Percentiles rank a stretch among this genome's conserved stretches.
Evolutionary conservation across 2,329 filamentous ascomycete genomes (phyloP).

Genomic region (Neoascochyta sp.): DNA sequence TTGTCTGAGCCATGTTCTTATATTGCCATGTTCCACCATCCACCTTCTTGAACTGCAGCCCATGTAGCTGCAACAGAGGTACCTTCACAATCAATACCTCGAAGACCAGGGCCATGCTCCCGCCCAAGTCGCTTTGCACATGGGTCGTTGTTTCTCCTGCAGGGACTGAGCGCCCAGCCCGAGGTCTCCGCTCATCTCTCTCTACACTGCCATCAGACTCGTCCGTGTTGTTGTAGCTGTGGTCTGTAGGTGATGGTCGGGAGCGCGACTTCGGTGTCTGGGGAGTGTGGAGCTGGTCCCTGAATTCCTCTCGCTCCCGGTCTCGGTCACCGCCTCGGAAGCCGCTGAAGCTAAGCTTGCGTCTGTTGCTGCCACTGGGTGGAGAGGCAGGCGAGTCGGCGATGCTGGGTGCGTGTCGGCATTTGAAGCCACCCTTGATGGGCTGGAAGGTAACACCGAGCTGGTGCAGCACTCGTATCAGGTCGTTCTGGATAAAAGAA

Average conservation of each 20-base stretch:
- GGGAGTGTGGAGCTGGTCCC: slow-evolving; percentile 56
- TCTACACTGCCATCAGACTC: slow-evolving; percentile 69
- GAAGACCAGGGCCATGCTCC: slow-evolving; percentile 79
- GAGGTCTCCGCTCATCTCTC: slow-evolving; percentile 45
- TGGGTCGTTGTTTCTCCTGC: slow-evolving; percentile 88
- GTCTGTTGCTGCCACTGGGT: slow-evolving; percentile 53
- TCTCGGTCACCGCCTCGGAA: slow-evolving; percentile 54
- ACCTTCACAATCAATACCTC: slow-evolving; percentile 98
- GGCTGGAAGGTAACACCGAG: slow-evolving; percentile 88
- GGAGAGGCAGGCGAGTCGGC: slow-evolving; percentile 57
- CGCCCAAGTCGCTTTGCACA: slow-evolving; percentile 83
- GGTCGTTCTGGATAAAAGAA: slow-evolving; percentile 77
- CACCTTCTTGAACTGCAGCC: slow-evolving; percentile 97
- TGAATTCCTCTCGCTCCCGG: slow-evolving; percentile 68
- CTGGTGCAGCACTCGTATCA: slow-evolving; percentile 83
- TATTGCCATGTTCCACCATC: slow-evolving; percentile 97
- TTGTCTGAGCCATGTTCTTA: slow-evolving; percentile 96
- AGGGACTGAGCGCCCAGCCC: slow-evolving; percentile 40
- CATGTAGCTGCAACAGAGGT: slow-evolving; percentile 84
- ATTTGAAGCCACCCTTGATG: slow-evolving; percentile 90
- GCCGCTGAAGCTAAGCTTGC: slow-evolving; percentile 81
- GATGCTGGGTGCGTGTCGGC: slow-evolving; percentile 83
- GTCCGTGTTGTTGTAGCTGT: slow-evolving; percentile 83
- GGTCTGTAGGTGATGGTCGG: slow-evolving; percentile 54
- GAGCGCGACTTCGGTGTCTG: slow-evolving; percentile 48